Conservation (phyloP, 805 yeast genomes). For the Starmera quercuum region DNA sequence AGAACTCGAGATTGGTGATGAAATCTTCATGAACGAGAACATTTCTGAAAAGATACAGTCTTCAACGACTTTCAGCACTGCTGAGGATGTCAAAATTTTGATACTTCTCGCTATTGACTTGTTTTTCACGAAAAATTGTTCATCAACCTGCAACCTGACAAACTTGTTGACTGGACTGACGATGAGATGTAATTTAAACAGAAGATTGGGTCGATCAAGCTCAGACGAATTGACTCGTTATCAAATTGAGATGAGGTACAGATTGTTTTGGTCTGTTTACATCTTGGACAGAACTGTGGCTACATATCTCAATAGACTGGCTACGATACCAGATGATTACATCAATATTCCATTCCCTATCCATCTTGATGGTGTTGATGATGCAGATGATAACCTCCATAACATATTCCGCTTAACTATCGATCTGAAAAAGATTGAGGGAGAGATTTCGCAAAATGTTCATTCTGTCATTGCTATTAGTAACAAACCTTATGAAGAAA, state of each 20-base stretch:
- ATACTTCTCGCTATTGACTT: conserved; percentile 44
- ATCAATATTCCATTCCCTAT: conserved; percentile 40
- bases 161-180: conserved; percentile 40
- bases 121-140: conserved; percentile 45
- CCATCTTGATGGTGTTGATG: conserved; percentile 24
- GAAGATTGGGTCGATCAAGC: conserved; percentile 20
- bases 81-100: conserved; percentile 35
- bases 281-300: conserved; percentile 41
- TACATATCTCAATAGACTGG: conserved; percentile 42
- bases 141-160: conserved; percentile 45
- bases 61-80: conserved; percentile 28
- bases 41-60: conserved; percentile 7
- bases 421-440: conserved; percentile 40
- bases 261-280: conserved; percentile 43
- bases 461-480: conserved; percentile 39
- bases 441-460: conserved; percentile 35
- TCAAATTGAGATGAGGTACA: conserved; percentile 32
- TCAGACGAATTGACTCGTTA: conserved; percentile 8
- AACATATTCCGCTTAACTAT: conserved; percentile 36
- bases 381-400: conserved; percentile 31
- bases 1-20: conserved; percentile 6
- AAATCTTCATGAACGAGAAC: conserved; percentile 5
- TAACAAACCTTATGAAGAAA: conserved; percentile 3
- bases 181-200: conserved; percentile 39
- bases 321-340: conserved; percentile 42